Base-by-base conservation (phyloP, 352 stramenopile species). In the Pythium aphanidermatum region DNA sequence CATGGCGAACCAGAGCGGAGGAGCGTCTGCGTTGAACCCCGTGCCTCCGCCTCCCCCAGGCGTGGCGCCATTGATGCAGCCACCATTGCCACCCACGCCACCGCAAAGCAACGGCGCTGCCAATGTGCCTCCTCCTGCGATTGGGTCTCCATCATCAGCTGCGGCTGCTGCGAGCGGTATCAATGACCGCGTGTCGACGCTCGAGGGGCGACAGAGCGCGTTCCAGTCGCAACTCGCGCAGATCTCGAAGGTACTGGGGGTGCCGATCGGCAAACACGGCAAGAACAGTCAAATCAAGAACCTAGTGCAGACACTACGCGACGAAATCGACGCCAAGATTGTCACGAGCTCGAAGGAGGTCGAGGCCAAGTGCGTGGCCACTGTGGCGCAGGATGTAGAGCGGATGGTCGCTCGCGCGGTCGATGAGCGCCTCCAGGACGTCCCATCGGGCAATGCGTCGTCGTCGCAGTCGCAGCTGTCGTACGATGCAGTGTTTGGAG, bases 181-280 rank as follows among this genome's bases (percentile, higher is more conserved):
- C 41, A 83, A 63, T 42, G 79, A 88, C 47, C 64, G 77, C 32
- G 76, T 92, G 20, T 90, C 77, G 27, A 90, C 77, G 26, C 44
- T 90, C 10, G 77, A 90, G 53, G 77, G 77, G 16, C 67, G 77
- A 14, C 77, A 90, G 43, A 85, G 72, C 31, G 74, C 77, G 23
- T 90, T 90, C 55, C 77, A 90, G 68, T 90, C 77, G 26, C 77
- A 90, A 48, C 27, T 90, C 16, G 77, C 77, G 27, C 77, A 90
- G 54, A 83, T 90, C 46, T 74, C 73, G 5, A 86, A 87, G 28
- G 68, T 85, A 2, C 46, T 90, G 2, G 70, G 70, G 14, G 74
- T 88, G 8, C 70, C 79, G 0, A 65, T 70, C 27, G 76, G 79
- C 21, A 88, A 84, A 32, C 59, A 67, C n/a, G 65, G 64, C 23